Evolutionary conservation across 2,329 filamentous ascomycete species (phyloP).

Genomic region (Fonsecaea nubica): DNA sequence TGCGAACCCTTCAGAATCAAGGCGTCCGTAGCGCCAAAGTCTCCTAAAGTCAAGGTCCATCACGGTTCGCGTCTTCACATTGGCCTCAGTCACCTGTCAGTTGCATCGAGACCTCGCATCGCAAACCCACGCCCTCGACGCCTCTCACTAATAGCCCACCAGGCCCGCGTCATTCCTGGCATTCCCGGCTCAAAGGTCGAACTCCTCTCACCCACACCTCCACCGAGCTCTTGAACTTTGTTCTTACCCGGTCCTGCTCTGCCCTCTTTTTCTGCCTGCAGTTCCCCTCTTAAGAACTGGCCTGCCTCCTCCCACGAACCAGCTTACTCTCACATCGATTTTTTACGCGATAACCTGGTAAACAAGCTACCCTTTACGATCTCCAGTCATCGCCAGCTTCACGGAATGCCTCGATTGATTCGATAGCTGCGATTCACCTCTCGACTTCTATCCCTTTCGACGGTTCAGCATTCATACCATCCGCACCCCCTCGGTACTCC

Average conservation of each 20-base stretch:
- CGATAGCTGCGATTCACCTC: conserved; percentile 12
- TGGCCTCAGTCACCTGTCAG: not conserved
- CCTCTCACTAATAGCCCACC: not conserved
- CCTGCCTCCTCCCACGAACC: conserved; percentile 4
- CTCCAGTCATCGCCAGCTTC: conserved; percentile 1
- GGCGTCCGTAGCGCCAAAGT: conserved; percentile 26
- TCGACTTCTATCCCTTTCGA: conserved; percentile 23
- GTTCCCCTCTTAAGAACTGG: conserved; percentile 17
- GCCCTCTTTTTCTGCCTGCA: conserved; percentile 2
- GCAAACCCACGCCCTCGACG: not conserved
- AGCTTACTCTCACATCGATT: conserved; percentile 9
- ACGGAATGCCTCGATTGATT: conserved; percentile 14
- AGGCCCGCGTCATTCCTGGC: conserved; percentile 1
- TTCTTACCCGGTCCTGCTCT: conserved; percentile 1
- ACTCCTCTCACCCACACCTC: conserved; percentile 5
- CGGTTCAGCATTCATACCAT: conserved; percentile 26
- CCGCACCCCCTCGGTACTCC: conserved; percentile 25
- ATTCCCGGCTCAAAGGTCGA: conserved; percentile 1
- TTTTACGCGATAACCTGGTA: conserved; percentile 16
- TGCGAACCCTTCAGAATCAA: not conserved
- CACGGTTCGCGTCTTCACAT: conserved; percentile 4
- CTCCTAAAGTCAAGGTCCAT: not conserved
- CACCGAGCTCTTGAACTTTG: not conserved
- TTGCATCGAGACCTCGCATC: not conserved
- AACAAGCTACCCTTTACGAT: conserved; percentile 15